Evolutionary conservation across 2,329 filamentous ascomycete species (phyloP), one percentile per base, ranked within the genome.

Genomic region (Didymella pomorum): DNA sequence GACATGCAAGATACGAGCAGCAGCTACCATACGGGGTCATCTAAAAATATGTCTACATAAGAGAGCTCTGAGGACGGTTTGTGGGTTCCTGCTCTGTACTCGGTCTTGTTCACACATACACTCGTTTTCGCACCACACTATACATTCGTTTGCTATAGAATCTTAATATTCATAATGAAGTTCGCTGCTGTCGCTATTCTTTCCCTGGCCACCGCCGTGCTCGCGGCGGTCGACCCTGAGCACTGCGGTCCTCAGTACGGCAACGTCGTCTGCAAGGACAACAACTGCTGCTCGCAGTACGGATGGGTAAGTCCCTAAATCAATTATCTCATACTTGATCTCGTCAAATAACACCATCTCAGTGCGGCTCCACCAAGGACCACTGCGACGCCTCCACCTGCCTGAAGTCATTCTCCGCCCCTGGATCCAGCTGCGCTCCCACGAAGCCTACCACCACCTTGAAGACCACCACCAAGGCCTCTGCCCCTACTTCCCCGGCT

Each of bases 281-380:
- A 64, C 44, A 71, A 72, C 58, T 78, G 76, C 69, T 78, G 75
- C 76, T 74, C 70, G 47, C 71, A 73, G 57, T 73, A 76, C 51
- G 73, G 72, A 63, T 75, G 72, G 67, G 70, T 72, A 65, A 20
- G 66, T 62, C 33, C 28, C 33, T 16, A 10, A 25, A n/a, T 20
- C 31, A 49, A 4, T 5, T 14, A 21, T 20, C n/a, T 28, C 9
- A 28, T 10, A 39, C 23, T 21, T 23, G 20, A 14, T 10, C 29
- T 25, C 9, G 12, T 6, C 20, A n/a, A 44, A 41, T 52, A 52
- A 52, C 21, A 12, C 29, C 5, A 18, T 21, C n/a, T 12, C 47
- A 75, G 76, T 78, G 76, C 60, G 76, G 75, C 49, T 72, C 63
- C 37, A 67, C 66, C 4, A 46, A 64, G 23, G 74, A 71, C 41